These are phyloP conservation scores for Linum usitatissimum DNA, from an alignment of 345 rosid genomes.

Conservation along the genomic window DNA sequence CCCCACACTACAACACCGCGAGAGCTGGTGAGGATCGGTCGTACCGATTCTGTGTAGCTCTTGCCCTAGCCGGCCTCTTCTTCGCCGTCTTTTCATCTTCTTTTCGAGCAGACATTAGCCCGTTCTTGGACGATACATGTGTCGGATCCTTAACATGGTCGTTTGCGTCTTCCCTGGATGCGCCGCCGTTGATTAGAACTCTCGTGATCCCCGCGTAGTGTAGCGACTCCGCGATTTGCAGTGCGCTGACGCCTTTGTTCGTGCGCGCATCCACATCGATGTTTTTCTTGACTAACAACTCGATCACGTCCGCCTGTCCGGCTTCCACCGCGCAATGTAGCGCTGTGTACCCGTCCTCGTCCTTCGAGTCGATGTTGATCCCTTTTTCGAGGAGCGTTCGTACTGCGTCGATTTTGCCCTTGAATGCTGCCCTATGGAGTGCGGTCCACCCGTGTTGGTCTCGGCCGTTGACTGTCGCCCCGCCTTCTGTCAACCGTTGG, in stretches of 20 bases:
- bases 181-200: conserved; percentile 38
- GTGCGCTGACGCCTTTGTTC: conserved; percentile 29
- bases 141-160: neutral
- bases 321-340: conserved; percentile 53
- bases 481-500: conserved; percentile 31
- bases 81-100: conserved; percentile 11
- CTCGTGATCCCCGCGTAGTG: conserved; percentile 46
- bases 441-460: conserved; percentile 68
- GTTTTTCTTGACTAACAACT: conserved; percentile 45
- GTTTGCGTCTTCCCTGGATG: conserved; percentile 21
- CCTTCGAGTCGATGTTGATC: conserved; percentile 38
- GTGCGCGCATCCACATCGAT: conserved; percentile 47
- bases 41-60: conserved; percentile 27
- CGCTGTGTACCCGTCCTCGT: conserved; percentile 59
- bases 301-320: conserved; percentile 40
- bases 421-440: conserved; percentile 49
- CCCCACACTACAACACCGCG: conserved; percentile 26
- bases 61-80: conserved; percentile 22
- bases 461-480: conserved; percentile 38
- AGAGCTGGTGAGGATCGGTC: conserved; percentile 23
- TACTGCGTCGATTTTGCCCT: conserved; percentile 34
- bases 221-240: conserved; percentile 47
- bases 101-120: conserved; percentile 7
- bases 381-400: conserved; percentile 39
- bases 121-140: conserved; percentile 8